Evolutionary conservation across 2,329 filamentous ascomycete species (phyloP).

Genomic region (Aspergillus fumigatiaffinis): DNA sequence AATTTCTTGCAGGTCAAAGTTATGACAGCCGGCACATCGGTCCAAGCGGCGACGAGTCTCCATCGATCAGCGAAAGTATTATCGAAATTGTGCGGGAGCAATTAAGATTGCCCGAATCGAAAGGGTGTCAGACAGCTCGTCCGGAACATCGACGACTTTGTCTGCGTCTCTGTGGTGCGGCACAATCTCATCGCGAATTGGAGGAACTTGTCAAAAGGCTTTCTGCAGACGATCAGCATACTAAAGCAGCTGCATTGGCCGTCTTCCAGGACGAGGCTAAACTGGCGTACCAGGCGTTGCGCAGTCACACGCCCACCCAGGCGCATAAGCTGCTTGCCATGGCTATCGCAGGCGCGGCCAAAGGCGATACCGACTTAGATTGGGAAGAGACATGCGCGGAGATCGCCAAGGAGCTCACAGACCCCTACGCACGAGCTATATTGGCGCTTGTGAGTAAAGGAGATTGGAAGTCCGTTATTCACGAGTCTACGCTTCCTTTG

Average conservation of each 20-base stretch:
- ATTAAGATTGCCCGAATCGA: slow-evolving; percentile 50
- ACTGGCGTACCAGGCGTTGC: slow-evolving; percentile 54
- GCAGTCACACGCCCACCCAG: slow-evolving; percentile 50
- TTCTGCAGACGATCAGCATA: slow-evolving; percentile 52
- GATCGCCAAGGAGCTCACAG: slow-evolving; percentile 59
- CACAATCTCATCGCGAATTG: slow-evolving; percentile 50
- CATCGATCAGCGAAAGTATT: slow-evolving; percentile 40
- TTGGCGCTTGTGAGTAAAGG: slow-evolving; percentile 58
- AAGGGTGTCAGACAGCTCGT: slow-evolving; percentile 49
- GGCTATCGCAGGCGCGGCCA: slow-evolving; percentile 45
- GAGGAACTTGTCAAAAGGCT: slow-evolving; percentile 49
- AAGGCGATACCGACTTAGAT: slow-evolving; percentile 49
- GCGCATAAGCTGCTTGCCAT: slow-evolving; percentile 55
- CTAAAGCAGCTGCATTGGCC: slow-evolving; percentile 61
- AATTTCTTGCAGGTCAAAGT: slow-evolving; percentile 26
- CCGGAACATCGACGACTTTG: slow-evolving; percentile 57
- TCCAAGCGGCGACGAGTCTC: slow-evolving; percentile 19
- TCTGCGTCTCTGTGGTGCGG: slow-evolving; percentile 57
- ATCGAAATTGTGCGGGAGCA: slow-evolving; percentile 46
- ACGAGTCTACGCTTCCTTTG: slow-evolving; percentile 56
- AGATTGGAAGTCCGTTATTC: slow-evolving; percentile 57
- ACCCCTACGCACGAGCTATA: slow-evolving; percentile 60
- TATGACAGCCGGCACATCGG: slow-evolving; percentile 29
- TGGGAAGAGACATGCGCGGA: slow-evolving; percentile 60
- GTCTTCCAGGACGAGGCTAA: slow-evolving; percentile 58